Percentiles rank a stretch among this genome's conserved stretches.
These are phyloP conservation scores for Hippophae rhamnoides DNA, from an alignment of 306 rosid species.

Conservation along the genomic window DNA sequence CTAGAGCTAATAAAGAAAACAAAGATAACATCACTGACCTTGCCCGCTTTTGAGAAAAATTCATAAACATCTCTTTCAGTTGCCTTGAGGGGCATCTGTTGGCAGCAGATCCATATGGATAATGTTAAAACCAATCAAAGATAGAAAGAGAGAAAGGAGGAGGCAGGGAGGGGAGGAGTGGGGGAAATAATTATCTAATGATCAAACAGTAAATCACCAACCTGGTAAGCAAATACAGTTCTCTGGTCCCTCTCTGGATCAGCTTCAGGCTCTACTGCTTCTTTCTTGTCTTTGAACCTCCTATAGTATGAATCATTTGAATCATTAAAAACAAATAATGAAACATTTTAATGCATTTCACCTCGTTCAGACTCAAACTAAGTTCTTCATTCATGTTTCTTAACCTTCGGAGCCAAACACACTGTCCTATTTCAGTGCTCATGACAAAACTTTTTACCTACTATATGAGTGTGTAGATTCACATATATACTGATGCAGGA, in stretches of 20 bases:
- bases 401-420: no score
- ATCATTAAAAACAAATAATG: neutral
- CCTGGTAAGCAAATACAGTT: conserved; percentile 99
- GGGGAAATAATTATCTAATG: neutral
- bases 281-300: conserved; percentile 89
- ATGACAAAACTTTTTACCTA: no score
- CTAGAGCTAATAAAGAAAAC: neutral
- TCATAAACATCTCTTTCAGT: conserved; percentile 88
- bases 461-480: no score
- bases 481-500: no score
- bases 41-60: conserved; percentile 93
- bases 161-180: conserved; percentile 2
- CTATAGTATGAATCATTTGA: conserved; percentile 33
- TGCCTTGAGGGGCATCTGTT: conserved; percentile 97
- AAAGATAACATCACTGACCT: conserved; percentile 43
- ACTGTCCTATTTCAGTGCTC: no score
- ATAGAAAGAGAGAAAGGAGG: conserved; percentile 14
- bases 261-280: conserved; percentile 83
- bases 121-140: neutral
- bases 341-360: no score
- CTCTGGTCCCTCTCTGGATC: conserved; percentile 99
- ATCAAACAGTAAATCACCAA: conserved; percentile 15
- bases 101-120: conserved; percentile 19
- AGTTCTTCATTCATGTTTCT: no score
- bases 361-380: no score